Conservation (phyloP, 306 rosid genomes). For the Albizia julibrissin region DNA sequence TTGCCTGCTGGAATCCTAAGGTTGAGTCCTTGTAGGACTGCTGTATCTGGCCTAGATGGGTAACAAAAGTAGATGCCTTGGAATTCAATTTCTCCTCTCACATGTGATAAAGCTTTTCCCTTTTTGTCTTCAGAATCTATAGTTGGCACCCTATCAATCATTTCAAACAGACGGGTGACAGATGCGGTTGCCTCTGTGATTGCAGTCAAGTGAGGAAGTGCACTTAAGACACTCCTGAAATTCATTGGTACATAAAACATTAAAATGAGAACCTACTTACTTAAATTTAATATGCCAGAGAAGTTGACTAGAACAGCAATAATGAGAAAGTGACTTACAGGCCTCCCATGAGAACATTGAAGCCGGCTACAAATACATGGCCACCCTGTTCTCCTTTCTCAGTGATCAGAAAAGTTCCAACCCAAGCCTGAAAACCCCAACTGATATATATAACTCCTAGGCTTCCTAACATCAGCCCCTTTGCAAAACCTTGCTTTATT, state of each 20-base stretch:
- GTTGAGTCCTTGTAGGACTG: conserved; percentile 65
- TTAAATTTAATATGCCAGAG: too few relatives aligned
- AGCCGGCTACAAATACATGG: conserved; percentile 80
- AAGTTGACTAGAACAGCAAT: background rate
- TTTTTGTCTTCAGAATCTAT: conserved; percentile 78
- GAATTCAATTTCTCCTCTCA: conserved; percentile 77
- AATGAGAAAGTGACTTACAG: conserved; percentile 57
- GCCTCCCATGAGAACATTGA: conserved; percentile 93
- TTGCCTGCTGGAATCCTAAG: conserved; percentile 74
- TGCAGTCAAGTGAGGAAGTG: conserved; percentile 84
- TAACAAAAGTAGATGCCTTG: conserved; percentile 62
- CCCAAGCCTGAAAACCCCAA: conserved; percentile 99
- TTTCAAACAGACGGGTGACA: conserved; percentile 67
- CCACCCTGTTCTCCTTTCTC: conserved; percentile 80
- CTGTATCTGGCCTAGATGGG: conserved; percentile 77
- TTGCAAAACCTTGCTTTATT: conserved; percentile 68
- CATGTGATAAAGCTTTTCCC: conserved; percentile 81
- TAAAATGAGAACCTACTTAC: too few relatives aligned
- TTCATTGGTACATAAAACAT: background rate
- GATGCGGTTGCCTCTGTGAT: conserved; percentile 78
- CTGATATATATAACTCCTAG: conserved; percentile 81
- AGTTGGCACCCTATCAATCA: conserved; percentile 68
- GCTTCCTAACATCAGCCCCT: conserved; percentile 91
- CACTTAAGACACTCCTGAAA: conserved; percentile 87
- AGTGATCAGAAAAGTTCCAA: conserved; percentile 76